Conservation (phyloP, 192 early-diverging fungal genomes). For the Coemansia sp. region DNA sequence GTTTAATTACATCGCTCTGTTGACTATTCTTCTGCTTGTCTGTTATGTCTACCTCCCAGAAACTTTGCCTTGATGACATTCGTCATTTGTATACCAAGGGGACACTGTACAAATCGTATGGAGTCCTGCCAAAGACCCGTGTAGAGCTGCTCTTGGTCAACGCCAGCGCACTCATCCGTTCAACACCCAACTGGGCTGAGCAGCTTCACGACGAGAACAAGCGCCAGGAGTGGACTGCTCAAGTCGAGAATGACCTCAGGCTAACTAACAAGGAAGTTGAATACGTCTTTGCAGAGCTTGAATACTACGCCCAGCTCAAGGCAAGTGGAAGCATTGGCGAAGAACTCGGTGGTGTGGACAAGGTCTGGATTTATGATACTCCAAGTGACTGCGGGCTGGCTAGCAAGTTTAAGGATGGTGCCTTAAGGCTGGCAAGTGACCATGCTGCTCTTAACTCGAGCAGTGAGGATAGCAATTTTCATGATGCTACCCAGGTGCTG, state of each 20-base stretch:
- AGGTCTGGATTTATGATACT: slow-evolving; percentile 12
- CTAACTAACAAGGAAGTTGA: slow-evolving; percentile 1
- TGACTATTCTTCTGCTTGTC: not conserved
- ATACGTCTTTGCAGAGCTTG: not conserved
- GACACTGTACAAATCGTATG: not conserved
- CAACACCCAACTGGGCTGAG: not conserved
- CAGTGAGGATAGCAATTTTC: not conserved
- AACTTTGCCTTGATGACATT: slow-evolving; percentile 1
- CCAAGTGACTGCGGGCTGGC: not conserved
- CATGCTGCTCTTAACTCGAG: no score
- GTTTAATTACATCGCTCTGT: not conserved
- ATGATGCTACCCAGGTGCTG: not conserved
- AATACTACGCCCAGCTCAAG: not conserved
- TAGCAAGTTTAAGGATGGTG: not conserved
- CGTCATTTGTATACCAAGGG: not conserved
- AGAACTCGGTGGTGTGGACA: slow-evolving; percentile 3
- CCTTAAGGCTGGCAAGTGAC: not conserved
- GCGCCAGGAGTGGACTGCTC: not conserved
- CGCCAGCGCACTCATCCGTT: not conserved
- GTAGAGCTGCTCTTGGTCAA: not conserved
- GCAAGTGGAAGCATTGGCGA: not conserved
- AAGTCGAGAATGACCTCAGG: not conserved
- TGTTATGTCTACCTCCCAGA: not conserved
- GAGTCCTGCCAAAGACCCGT: not conserved
- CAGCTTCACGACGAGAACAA: not conserved